Base-by-base conservation (phyloP, 257 asterid genomes). In the Salvia rosmarinus region DNA sequence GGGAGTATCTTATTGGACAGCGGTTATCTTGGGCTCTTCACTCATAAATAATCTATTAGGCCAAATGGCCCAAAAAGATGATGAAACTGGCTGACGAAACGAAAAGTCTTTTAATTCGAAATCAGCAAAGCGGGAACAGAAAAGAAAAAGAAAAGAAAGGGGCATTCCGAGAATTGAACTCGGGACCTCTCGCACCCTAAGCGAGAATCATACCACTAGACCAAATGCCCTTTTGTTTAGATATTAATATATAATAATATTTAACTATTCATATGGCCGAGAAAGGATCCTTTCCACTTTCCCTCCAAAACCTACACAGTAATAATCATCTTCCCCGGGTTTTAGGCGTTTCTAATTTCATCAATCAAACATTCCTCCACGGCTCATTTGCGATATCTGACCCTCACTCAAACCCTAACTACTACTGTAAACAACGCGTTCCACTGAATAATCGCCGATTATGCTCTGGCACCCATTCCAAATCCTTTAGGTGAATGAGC, bases 151-250 rank as follows among this genome's bases (percentile, higher is more conserved):
- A 4, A 1, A 12, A 5, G 1, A 10, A 10, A 1, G 62, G 76
- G 83, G 80, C 80, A 79, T 70, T 78, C 82, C 80, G 86, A 91
- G 88, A 89, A 89, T 91, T 80, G 83, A 89, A 84, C 90, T 87
- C 85, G 81, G 87, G 89, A 85, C 96, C 90, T 84, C 96, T 87
- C 86, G 87, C 97, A 82, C 97, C 95, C 89, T 65, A 89, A 91
- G 91, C 85, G 88, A 85, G 92, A 89, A 89, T 89, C 91, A 87
- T 87, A 85, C 90, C 92, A 91, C 97, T 87, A 90, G 95, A 87
- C 95, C 96, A 85, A 85, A 87, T 85, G 89, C 92, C 90, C 77
- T 9, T 54, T 20, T 16, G 25, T 46, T 0, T 3, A 28, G 1
- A 1, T 4, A 3, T 1, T 28, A 1, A 1, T 28, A 1, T 28